Percentiles rank a stretch among this genome's conserved stretches.
Conservation (phyloP, 1,139 yeast genomes). For the Chernovozyma aurita region DNA sequence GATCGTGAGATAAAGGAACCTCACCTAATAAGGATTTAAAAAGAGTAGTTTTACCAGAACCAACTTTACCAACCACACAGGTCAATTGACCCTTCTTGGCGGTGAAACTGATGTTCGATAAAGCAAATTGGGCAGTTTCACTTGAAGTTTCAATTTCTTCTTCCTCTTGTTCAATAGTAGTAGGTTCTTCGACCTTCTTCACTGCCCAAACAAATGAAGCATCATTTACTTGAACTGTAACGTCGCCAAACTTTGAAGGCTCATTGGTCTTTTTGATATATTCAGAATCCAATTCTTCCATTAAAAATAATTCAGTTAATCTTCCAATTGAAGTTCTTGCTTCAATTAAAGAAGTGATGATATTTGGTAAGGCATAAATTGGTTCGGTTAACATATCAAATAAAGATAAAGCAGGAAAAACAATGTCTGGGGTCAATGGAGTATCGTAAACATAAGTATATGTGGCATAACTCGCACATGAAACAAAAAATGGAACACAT, state of each 20-base stretch:
- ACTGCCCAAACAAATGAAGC: slow-evolving; percentile 22
- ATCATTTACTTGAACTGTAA: slow-evolving; percentile 15
- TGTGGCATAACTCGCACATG: slow-evolving; percentile 64
- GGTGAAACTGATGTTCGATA: slow-evolving; percentile 16
- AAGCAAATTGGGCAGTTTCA: slow-evolving; percentile 12
- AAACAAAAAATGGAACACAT: slow-evolving; percentile 65
- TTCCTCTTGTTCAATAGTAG: slow-evolving; percentile 5
- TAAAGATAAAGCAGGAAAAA: slow-evolving; percentile 74
- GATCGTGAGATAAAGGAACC: slow-evolving; percentile 11
- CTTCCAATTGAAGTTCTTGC: slow-evolving; percentile 21
- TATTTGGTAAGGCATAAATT: slow-evolving; percentile 18
- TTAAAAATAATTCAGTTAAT: slow-evolving; percentile 17
- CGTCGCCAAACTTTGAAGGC: slow-evolving; percentile 6
- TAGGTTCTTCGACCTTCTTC: slow-evolving; percentile 12
- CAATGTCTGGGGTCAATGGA: slow-evolving; percentile 70
- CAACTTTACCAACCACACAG: slow-evolving; percentile 26
- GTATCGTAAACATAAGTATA: slow-evolving; percentile 58
- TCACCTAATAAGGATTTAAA: slow-evolving; percentile 23
- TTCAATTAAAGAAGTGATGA: slow-evolving; percentile 17
- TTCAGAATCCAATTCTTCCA: slow-evolving; percentile 28
- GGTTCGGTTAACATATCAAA: slow-evolving; percentile 56
- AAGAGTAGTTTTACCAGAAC: slow-evolving; percentile 25
- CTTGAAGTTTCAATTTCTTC: slow-evolving; percentile 12
- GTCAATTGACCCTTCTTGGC: slow-evolving; percentile 23
- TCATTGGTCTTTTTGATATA: slow-evolving; percentile 12